Evolutionary conservation across 2,329 filamentous ascomycete species (phyloP).

Genomic region (Aspergillus sp.): DNA sequence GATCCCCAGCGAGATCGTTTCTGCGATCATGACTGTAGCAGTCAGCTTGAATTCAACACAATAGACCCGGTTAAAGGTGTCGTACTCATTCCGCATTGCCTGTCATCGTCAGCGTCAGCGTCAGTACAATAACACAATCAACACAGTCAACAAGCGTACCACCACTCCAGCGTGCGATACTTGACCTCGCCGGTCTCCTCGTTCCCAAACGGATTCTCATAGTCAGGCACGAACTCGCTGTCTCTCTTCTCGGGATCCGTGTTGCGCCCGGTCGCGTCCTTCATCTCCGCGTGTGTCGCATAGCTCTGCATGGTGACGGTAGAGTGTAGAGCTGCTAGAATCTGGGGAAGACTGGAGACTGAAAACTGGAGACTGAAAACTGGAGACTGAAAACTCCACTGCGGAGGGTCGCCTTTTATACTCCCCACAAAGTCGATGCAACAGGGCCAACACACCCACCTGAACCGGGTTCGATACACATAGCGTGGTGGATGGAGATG

Average conservation of each 20-base stretch:
- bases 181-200: constrained; percentile 47
- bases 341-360: too few species aligned
- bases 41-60: too few species aligned
- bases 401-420: background rate
- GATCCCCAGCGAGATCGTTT: constrained; percentile 59
- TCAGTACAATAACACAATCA: background rate
- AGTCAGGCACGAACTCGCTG: constrained; percentile 13
- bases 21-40: constrained; percentile 55
- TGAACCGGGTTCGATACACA: background rate
- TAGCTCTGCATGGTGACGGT: background rate
- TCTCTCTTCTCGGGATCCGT: constrained; percentile 21
- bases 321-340: too few species aligned
- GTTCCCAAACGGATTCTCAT: constrained; percentile 40
- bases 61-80: too few species aligned
- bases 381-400: too few species aligned
- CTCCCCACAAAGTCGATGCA: background rate
- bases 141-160: constrained; percentile 20
- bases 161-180: constrained; percentile 53
- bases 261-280: background rate
- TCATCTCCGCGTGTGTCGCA: background rate
- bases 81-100: constrained; percentile 37
- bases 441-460: background rate
- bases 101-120: constrained; percentile 10
- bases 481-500: too few species aligned
- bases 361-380: too few species aligned